Evolutionary conservation across 768 basidiomycete genomes (phyloP).

Genomic region (Pulveroboletus sp.): DNA sequence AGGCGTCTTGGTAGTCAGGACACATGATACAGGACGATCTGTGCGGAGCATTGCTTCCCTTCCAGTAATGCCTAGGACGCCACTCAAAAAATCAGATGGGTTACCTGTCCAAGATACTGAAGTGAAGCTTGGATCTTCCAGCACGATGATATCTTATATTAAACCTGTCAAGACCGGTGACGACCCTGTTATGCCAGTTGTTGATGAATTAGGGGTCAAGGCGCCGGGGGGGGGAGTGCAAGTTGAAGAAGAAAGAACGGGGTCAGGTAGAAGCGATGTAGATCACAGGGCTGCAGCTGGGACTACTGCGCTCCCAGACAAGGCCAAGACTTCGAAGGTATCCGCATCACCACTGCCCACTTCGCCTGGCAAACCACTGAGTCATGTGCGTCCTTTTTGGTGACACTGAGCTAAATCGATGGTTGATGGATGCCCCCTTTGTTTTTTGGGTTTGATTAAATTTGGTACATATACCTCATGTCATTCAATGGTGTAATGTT

Average conservation of each 20-base stretch:
- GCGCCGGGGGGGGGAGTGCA: slow-evolving; percentile 47
- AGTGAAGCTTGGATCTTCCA: slow-evolving; percentile 61
- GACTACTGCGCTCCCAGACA: slow-evolving; percentile 8
- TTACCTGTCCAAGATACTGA: slow-evolving; percentile 22
- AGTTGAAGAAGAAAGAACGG: slow-evolving; percentile 6
- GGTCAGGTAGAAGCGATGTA: slow-evolving; percentile 1
- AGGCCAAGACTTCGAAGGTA: slow-evolving; percentile 21
- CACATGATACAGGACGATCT: slow-evolving; percentile 32
- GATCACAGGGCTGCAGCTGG: slow-evolving; percentile 20
- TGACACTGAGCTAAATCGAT: slow-evolving; percentile 45
- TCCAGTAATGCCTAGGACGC: slow-evolving; percentile 30
- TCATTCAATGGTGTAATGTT: slow-evolving; percentile 32
- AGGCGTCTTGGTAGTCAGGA: slow-evolving; percentile 21
- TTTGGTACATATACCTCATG: slow-evolving; percentile 23
- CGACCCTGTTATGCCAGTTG: slow-evolving; percentile 28
- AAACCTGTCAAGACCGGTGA: slow-evolving; percentile 48
- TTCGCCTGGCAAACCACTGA: slow-evolving; percentile 61
- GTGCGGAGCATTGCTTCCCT: slow-evolving; percentile 41
- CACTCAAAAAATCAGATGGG: slow-evolving; percentile 21
- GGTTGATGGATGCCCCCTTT: slow-evolving; percentile 35
- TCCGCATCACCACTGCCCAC: slow-evolving; percentile 32
- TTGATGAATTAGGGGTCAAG: slow-evolving; percentile 39
- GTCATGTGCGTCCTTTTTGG: slow-evolving; percentile 85
- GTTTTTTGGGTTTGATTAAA: slow-evolving; percentile 10
- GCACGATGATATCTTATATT: slow-evolving; percentile 68